Conservation (phyloP, 2,329 filamentous ascomycete genomes). For the Fonsecaea multimorphosa region DNA sequence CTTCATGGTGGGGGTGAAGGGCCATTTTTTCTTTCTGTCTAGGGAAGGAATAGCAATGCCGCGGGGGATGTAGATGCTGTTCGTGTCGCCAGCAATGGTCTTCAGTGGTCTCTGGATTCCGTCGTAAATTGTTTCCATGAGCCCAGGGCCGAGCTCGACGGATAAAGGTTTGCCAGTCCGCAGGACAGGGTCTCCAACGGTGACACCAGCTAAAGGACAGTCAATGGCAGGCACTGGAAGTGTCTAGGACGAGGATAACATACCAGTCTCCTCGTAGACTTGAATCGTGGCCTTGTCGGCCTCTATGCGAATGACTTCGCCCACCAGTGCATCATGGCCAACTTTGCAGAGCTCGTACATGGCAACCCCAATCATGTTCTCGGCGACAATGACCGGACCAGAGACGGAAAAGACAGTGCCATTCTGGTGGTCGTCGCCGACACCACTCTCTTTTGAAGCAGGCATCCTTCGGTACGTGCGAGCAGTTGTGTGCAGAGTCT, state of each 20-base stretch:
- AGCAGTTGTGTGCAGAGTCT: constrained; percentile 40
- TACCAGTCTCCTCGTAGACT: constrained; percentile 98
- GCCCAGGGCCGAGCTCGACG: constrained; percentile 92
- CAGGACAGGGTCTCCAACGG: constrained; percentile 88
- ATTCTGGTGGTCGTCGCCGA: constrained; percentile 61
- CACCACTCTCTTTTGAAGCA: constrained; percentile 52
- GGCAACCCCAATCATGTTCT: constrained; percentile 98
- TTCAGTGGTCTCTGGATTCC: constrained; percentile 95
- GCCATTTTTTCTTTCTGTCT: constrained; percentile 92
- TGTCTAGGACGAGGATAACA: constrained; percentile 26
- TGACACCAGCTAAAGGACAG: constrained; percentile 75
- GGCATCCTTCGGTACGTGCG: constrained; percentile 50
- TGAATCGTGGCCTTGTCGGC: constrained; percentile 95
- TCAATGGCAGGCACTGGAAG: constrained; percentile 22
- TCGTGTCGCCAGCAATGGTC: constrained; percentile 75
- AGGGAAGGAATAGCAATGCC: constrained; percentile 87
- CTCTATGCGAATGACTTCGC: constrained; percentile 98
- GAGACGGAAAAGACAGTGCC: constrained; percentile 75
- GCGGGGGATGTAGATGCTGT: constrained; percentile 97
- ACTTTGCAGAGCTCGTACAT: constrained; percentile 99
- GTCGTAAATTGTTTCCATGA: constrained; percentile 99
- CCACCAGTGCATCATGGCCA: constrained; percentile 87
- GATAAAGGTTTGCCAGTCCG: constrained; percentile 95
- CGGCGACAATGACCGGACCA: constrained; percentile 90
- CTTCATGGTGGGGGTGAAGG: constrained; percentile 88